Conservation (phyloP, 2,329 filamentous ascomycete species). For the Septoria petroselini region DNA sequence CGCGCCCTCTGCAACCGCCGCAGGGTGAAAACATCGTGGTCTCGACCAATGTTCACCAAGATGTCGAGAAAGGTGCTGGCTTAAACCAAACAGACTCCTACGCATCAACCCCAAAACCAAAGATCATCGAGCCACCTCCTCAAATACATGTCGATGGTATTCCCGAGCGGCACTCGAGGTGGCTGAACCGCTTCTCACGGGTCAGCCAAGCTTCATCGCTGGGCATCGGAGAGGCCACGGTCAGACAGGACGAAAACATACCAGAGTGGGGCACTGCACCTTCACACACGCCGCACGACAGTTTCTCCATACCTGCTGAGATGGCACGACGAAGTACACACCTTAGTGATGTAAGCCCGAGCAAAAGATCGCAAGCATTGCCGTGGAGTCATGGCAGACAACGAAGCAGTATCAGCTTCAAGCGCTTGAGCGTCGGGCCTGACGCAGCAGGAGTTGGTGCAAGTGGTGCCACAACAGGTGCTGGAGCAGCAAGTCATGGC, state of each 20-base stretch:
- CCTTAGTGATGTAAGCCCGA: conserved; percentile 29
- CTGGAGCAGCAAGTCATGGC: conserved; percentile 7
- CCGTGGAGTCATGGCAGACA: conserved; percentile 34
- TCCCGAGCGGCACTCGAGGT: conserved; percentile 28
- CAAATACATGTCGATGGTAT: conserved; percentile 38
- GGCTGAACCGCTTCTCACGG: conserved; percentile 36
- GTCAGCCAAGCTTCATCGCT: conserved; percentile 40
- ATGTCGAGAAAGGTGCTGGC: conserved; percentile 42
- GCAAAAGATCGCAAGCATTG: conserved; percentile 29
- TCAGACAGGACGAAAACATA: conserved; percentile 40
- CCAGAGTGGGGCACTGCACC: conserved; percentile 41
- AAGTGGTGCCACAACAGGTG: conserved; percentile 18
- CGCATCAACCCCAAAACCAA: conserved; percentile 14
- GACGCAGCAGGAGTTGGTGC: conserved; percentile 23
- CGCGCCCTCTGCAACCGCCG: conserved; percentile 41
- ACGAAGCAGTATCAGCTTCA: conserved; percentile 23
- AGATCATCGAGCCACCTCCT: conserved; percentile 38
- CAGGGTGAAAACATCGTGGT: conserved; percentile 32
- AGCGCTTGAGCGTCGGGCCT: conserved; percentile 29
- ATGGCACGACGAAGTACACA: conserved; percentile 39
- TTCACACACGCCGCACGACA: conserved; percentile 43
- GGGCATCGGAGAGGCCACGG: conserved; percentile 40
- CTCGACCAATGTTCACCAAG: conserved; percentile 30
- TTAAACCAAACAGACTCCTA: conserved; percentile 19
- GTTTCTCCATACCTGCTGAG: conserved; percentile 45